These are phyloP conservation scores for Penicillium verhagenii DNA, from an alignment of 495 filamentous ascomycete genomes.

Conservation along the genomic window DNA sequence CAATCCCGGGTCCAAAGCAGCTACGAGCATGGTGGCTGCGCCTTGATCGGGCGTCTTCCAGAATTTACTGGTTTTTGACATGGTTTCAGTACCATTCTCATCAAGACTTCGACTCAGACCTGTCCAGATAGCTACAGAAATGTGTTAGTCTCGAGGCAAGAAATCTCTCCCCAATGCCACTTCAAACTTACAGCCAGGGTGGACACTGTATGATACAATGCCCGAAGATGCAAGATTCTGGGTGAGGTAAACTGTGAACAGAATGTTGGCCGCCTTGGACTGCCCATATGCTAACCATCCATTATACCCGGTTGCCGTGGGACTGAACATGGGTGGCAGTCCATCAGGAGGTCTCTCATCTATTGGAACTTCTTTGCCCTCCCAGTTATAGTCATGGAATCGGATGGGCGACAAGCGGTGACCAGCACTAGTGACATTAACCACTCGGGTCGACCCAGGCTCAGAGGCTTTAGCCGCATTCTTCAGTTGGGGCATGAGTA, in stretches of 20 bases:
- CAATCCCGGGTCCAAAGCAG: constrained; percentile 53
- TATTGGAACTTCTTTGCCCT: constrained; percentile 16
- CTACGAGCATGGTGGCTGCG: constrained; percentile 53
- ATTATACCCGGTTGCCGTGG: constrained; percentile 18
- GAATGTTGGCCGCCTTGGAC: constrained; percentile 61
- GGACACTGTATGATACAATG: constrained; percentile 23
- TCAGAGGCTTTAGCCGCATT: constrained; percentile 37
- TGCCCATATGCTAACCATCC: constrained; percentile 56
- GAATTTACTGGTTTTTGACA: constrained; percentile 20
- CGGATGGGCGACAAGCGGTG: constrained; percentile 36
- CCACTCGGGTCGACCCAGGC: constrained; percentile 27
- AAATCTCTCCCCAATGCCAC: neutral
- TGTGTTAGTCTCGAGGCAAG: neutral
- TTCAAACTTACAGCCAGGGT: constrained; percentile 23
- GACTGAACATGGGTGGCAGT: constrained; percentile 16
- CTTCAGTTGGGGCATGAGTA: constrained; percentile 59
- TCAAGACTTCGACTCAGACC: constrained; percentile 20
- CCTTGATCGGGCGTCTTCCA: constrained; percentile 53
- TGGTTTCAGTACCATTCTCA: constrained; percentile 12
- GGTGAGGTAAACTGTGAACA: constrained; percentile 43
- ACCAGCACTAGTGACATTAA: constrained; percentile 44
- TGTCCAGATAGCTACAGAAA: constrained; percentile 19
- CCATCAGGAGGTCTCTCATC: constrained; percentile 16
- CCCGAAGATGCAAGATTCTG: constrained; percentile 11
- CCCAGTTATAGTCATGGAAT: constrained; percentile 23